Base-by-base conservation (phyloP, 495 filamentous ascomycete species). In the Xylaria intraflava region DNA sequence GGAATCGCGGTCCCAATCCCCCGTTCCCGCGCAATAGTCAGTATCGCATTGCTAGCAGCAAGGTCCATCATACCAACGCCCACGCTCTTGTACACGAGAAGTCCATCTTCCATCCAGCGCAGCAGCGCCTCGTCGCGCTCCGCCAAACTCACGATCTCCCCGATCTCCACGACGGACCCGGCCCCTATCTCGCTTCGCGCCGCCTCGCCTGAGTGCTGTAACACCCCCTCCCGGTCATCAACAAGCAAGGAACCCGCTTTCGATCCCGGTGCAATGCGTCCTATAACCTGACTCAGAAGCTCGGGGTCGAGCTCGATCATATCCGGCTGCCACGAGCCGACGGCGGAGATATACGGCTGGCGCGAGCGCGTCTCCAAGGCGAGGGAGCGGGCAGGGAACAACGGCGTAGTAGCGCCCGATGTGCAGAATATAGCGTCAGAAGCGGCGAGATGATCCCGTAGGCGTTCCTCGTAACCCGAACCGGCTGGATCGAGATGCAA, bases 231-330 rank as follows among this genome's bases (percentile, higher is more conserved):
- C 19, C 45, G 44, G 30, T 55, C 52, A 26, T 55, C 52, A 29
- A 46, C 52, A 16, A 55, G 52, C 12, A 55, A 0, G 2, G 36
- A 55, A 29, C 51, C 43, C 10, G 36, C 35, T 31, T 36, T 55
- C 2, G 52, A 55, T 42, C 20, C 36, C 0, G 44, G 19, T 14
- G 36, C 24, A 19, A 14, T 36, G 9, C 69, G 62, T 30, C 71
- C 72, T 8, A 86, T 82, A 20, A 84, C 83, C 49, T 85, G 78
- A 3, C 66, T 63, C 2, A 92, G 65, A n/a, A 90, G 78, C 24
- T 83, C 82, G 14, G 84, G 83, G 36, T 87, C 80, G 35, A 92
- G 50, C 65, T 92, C 88, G 19, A 82, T 67, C 88, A 92, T 92
- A 55, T 88, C 77, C 20, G 82, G 71, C 58, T 85, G 84, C 62